Evolutionary conservation across 169 alveolate genomes (phyloP).

Genomic region (Cyclospora cayetanensis): DNA sequence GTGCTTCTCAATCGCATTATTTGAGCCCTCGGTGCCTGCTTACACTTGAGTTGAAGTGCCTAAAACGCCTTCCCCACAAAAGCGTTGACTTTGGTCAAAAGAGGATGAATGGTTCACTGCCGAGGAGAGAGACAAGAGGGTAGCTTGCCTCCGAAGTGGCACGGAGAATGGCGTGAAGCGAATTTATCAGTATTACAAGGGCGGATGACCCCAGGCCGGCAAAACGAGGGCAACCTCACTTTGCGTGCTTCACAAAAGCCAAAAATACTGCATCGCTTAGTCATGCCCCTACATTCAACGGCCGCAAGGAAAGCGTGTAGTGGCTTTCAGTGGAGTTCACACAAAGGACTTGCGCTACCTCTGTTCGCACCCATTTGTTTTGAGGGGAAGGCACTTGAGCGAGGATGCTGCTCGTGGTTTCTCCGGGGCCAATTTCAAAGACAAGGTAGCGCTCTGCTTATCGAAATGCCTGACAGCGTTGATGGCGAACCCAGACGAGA

Average conservation of each 20-base stretch:
- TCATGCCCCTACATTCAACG: no score
- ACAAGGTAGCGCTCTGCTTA: constrained; percentile 91
- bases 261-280: no score
- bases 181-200: constrained; percentile 86
- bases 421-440: constrained; percentile 85
- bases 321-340: not conserved
- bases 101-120: constrained; percentile 94
- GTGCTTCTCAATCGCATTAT: not conserved
- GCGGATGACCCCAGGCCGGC: constrained; percentile 79
- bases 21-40: no score
- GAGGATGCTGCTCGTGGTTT: not conserved
- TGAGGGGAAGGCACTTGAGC: not conserved
- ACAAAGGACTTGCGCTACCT: not conserved
- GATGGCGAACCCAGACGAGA: constrained; percentile 95
- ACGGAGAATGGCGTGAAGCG: constrained; percentile 77
- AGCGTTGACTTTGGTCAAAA: constrained; percentile 89
- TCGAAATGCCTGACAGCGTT: constrained; percentile 92
- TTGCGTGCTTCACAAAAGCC: not conserved
- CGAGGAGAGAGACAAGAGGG: constrained; percentile 98
- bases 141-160: constrained; percentile 93
- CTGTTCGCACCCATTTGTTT: not conserved
- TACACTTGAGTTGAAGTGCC: constrained; percentile 79
- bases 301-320: no score
- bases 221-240: not conserved
- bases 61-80: constrained; percentile 90